phyloP scores from a whole-genome alignment of 2,329 filamentous ascomycete species.

The Neofusicoccum cordaticola region DNA sequence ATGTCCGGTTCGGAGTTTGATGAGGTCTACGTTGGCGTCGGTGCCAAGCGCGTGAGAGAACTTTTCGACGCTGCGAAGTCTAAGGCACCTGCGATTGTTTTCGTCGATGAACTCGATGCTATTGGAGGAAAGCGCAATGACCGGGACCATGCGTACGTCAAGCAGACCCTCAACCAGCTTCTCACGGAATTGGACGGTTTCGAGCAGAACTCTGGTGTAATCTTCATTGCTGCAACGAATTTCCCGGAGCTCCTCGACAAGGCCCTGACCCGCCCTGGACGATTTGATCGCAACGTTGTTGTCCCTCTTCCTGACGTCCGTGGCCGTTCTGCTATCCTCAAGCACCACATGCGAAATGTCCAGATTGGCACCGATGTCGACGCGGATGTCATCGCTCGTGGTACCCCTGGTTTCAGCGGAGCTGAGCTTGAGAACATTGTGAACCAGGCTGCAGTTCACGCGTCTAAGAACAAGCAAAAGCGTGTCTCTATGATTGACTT shows the following conservation, averaged over 20 bases:
- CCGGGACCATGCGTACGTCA: constrained; percentile 88
- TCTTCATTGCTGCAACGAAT: constrained; percentile 95
- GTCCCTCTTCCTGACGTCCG: constrained; percentile 90
- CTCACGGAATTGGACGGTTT: constrained; percentile 97
- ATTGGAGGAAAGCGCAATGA: constrained; percentile 93
- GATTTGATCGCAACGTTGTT: constrained; percentile 89
- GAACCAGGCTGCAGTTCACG: constrained; percentile 91
- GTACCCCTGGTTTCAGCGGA: constrained; percentile 88
- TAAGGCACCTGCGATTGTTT: constrained; percentile 90
- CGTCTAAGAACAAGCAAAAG: constrained; percentile 79
- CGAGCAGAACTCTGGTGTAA: constrained; percentile 88
- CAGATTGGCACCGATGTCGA: constrained; percentile 79
- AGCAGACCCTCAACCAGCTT: constrained; percentile 96
- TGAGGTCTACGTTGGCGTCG: constrained; percentile 95
- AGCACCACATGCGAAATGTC: constrained; percentile 91
- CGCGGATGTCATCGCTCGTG: constrained; percentile 76
- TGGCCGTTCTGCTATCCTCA: constrained; percentile 86
- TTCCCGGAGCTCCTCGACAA: constrained; percentile 93
- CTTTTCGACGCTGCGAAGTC: constrained; percentile 78
- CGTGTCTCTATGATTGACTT: constrained; percentile 77
- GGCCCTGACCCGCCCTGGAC: constrained; percentile 86
- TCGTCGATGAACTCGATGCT: constrained; percentile 91
- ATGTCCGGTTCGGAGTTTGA: constrained; percentile 99
- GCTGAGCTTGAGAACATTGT: constrained; percentile 95
- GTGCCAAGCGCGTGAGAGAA: constrained; percentile 92